These are phyloP conservation scores for Rhododendron griersonianum DNA, from an alignment of 148 eudicot genomes.

Conservation along the genomic window DNA sequence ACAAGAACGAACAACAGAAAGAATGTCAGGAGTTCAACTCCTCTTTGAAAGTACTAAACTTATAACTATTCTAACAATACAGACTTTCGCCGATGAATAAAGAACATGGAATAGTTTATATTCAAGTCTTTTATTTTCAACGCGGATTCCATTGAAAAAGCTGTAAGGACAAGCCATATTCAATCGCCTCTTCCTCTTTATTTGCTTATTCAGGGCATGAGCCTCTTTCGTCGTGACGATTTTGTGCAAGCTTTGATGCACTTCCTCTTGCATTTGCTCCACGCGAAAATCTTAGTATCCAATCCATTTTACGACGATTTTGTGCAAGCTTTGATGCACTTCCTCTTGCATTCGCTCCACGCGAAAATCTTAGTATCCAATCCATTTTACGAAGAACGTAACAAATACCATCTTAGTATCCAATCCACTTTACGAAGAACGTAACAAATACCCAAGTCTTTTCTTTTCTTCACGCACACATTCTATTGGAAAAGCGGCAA, in stretches of 20 bases:
- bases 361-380: too few species aligned
- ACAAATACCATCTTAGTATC: too few species aligned
- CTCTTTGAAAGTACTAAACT: neutral
- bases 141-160: neutral
- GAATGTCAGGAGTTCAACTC: neutral
- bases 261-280: neutral
- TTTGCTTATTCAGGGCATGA: too few species aligned
- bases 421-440: too few species aligned
- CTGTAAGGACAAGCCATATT: neutral
- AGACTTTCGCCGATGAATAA: neutral
- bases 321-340: too few species aligned
- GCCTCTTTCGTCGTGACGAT: too few species aligned
- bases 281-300: too few species aligned
- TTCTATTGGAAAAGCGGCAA: neutral
- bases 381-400: too few species aligned
- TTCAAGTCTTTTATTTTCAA: too few species aligned
- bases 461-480: neutral
- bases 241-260: neutral
- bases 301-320: too few species aligned
- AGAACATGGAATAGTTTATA: too few species aligned
- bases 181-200: neutral
- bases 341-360: too few species aligned
- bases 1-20: neutral
- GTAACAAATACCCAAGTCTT: neutral
- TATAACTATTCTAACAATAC: neutral